Percentiles rank a stretch among this genome's conserved stretches.
These are phyloP conservation scores for Cicer judaicum DNA, from an alignment of 306 rosid genomes.

Conservation along the genomic window DNA sequence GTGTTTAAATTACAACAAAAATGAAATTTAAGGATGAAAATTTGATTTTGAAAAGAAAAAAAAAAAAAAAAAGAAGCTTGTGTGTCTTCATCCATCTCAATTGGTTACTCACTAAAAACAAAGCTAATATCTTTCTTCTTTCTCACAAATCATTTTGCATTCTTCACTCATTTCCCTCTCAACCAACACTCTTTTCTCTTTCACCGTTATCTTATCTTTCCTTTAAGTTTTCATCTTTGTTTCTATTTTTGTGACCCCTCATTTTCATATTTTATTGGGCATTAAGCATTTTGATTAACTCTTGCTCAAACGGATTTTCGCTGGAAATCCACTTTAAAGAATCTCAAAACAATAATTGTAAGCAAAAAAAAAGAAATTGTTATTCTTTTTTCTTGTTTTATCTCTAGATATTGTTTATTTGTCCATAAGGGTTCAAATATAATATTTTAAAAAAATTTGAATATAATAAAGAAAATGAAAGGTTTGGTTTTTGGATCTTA, in stretches of 20 bases:
- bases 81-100: slow-evolving; percentile 33
- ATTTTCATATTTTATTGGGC: slow-evolving; percentile 24
- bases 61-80: not conserved
- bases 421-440: slow-evolving; percentile 45
- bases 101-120: slow-evolving; percentile 34
- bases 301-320: slow-evolving; percentile 39
- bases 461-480: slow-evolving; percentile 33
- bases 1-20: no score
- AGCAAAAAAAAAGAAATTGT: slow-evolving; percentile 6
- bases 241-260: slow-evolving; percentile 7
- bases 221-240: slow-evolving; percentile 19
- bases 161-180: slow-evolving; percentile 15
- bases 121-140: slow-evolving; percentile 35
- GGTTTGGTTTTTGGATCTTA: slow-evolving; percentile 52
- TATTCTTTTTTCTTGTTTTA: slow-evolving; percentile 45
- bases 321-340: slow-evolving; percentile 42
- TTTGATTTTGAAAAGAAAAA: no score
- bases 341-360: slow-evolving; percentile 33
- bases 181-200: slow-evolving; percentile 28
- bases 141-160: slow-evolving; percentile 34
- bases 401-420: slow-evolving; percentile 46
- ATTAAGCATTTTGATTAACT: slow-evolving; percentile 34
- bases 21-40: no score
- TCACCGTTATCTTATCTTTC: slow-evolving; percentile 3
- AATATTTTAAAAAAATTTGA: not conserved